Evolutionary conservation across 768 basidiomycete genomes (phyloP).

Genomic region (Clitopilus passeckerianus): DNA sequence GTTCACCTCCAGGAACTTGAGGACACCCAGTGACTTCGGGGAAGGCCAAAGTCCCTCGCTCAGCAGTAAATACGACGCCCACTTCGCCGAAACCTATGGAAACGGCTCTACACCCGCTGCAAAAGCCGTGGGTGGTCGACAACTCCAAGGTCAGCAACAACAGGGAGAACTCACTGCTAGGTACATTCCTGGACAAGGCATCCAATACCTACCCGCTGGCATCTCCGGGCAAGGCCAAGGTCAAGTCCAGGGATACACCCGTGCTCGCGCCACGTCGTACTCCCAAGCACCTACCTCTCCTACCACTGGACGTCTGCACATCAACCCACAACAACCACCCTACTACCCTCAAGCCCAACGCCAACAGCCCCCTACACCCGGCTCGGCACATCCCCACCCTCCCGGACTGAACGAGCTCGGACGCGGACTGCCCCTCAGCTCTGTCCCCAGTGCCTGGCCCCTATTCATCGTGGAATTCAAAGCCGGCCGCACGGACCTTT

Average conservation of each 20-base stretch:
- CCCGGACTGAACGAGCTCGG: conserved; percentile 59
- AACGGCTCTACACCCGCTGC: conserved; percentile 18
- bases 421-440: conserved; percentile 81
- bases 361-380: conserved; percentile 31
- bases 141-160: conserved; percentile 20
- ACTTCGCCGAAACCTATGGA: conserved; percentile 32
- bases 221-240: conserved; percentile 14
- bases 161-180: conserved; percentile 44
- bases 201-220: conserved; percentile 44
- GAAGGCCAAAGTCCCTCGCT: conserved; percentile 46
- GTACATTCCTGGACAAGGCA: conserved; percentile 62
- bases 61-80: conserved; percentile 39
- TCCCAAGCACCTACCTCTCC: conserved; percentile 42
- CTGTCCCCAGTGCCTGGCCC: conserved; percentile 81
- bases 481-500: conserved; percentile 91
- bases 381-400: conserved; percentile 4
- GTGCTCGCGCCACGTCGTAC: conserved; percentile 37
- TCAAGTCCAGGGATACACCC: conserved; percentile 28
- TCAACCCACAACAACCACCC: conserved; percentile 42
- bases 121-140: conserved; percentile 4
- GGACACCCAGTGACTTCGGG: conserved; percentile 60
- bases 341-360: conserved; percentile 39
- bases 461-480: conserved; percentile 98
- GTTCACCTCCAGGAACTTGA: conserved; percentile 44
- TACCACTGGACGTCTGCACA: conserved; percentile 37